Conservation (phyloP, 139 green algal species). For the Pleodorina starrii region DNA sequence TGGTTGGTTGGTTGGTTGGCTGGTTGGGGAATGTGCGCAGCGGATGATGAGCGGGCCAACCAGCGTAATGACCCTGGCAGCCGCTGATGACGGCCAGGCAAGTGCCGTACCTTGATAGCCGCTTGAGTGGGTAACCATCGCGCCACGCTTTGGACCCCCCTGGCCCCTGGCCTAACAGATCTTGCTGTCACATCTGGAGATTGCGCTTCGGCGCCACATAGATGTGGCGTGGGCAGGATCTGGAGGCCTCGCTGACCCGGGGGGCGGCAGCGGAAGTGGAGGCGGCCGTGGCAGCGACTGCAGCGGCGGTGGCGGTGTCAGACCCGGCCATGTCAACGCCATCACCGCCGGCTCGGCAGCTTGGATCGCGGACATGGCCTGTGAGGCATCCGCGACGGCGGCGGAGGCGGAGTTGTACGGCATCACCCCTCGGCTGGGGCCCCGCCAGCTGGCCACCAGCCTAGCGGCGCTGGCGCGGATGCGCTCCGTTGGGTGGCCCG, state of each 20-base stretch:
- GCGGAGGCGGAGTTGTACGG: not conserved
- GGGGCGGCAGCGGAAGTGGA: not conserved
- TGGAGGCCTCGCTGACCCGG: not conserved
- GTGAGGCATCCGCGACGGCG: not conserved
- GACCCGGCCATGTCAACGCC: not conserved
- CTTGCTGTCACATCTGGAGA: not conserved
- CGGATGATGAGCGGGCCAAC: not conserved
- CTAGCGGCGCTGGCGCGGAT: slow-evolving; percentile 29
- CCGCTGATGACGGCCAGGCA: not conserved
- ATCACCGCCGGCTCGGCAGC: not conserved
- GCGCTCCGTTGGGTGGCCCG: not conserved
- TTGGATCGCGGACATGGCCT: not conserved
- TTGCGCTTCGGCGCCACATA: not conserved
- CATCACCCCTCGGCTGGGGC: not conserved
- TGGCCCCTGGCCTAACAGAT: not conserved
- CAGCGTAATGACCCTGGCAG: not conserved
- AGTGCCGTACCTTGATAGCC: not conserved
- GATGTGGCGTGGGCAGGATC: not conserved
- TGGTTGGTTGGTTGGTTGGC: not conserved
- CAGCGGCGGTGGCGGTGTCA: not conserved
- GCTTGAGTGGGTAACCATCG: too few relatives aligned
- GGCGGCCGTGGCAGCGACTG: not conserved
- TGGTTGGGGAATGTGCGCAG: not conserved
- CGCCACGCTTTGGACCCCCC: too few relatives aligned
- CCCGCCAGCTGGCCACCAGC: slow-evolving; percentile 13